Base-by-base conservation (phyloP, 2,329 filamentous ascomycete genomes). In the Colletotrichum sp. region DNA sequence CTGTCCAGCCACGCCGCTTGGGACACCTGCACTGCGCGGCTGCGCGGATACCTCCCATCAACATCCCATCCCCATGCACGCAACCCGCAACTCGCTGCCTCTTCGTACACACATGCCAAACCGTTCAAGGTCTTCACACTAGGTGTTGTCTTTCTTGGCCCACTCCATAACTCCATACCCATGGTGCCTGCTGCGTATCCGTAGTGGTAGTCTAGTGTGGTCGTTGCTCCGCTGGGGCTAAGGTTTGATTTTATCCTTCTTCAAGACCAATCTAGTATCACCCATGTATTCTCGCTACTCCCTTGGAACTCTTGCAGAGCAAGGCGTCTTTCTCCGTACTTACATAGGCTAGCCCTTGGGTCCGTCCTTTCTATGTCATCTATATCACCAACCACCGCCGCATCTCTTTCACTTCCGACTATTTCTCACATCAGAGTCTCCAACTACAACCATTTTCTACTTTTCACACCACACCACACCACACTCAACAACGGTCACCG, bases 91-190 rank as follows among this genome's bases (percentile, higher is more conserved):
- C 82, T 81, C 70, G 75, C 78, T 72, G 77, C 78, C 79, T 71
- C 79, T 79, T 80, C 70, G 77, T 52, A 55, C 74, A 75, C 78
- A 72, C 78, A 78, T 77, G 77, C 79, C 78, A 78, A 79, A 78
- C 74, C 75, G 65, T 73, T 72, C 77, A 75, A 78, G 67, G 71
- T 66, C 61, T 77, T 58, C 65, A 77, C 68, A 69, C 76, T 76
- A 26, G 55, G 72, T 78, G 67, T 72, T 79, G 79, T 81, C 78
- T 80, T 78, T 78, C 78, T 78, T 75, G 83, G 79, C 80, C 84
- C 84, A 85, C 84, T 80, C 79, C 76, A 67, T 83, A 82, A 85
- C 84, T 80, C 79, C 76, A 67, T 84, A 81, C 83, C 84, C 83
- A 82, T 74, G 73, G 72, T 83, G 82, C 80, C 75, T 52, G 24